These are phyloP conservation scores for Pelagophyceae sp. DNA, from an alignment of 352 stramenopile species.

Conservation along the genomic window DNA sequence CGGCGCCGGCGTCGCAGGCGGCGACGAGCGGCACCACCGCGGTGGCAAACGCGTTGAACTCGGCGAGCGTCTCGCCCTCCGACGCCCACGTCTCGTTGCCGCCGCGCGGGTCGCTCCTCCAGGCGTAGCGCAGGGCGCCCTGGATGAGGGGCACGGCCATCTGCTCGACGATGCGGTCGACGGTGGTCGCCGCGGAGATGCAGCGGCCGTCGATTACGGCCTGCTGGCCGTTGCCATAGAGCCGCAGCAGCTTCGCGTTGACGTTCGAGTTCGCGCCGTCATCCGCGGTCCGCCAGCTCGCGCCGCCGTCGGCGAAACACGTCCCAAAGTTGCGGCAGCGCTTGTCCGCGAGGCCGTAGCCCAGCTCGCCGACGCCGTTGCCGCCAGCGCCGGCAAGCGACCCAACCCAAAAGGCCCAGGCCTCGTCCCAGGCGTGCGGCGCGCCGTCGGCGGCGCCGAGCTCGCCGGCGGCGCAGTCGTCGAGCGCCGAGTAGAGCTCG, in stretches of 20 bases:
- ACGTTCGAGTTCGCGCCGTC: conserved; percentile 49
- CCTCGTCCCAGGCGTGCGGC: no score
- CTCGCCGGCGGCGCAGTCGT: conserved; percentile 8
- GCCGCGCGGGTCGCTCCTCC: neutral
- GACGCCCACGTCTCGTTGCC: neutral
- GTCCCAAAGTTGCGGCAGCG: conserved; percentile 46
- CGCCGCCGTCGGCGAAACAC: conserved; percentile 35
- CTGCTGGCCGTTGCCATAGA: conserved; percentile 16
- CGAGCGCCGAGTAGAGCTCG: conserved; percentile 14
- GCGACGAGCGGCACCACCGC: conserved; percentile 45
- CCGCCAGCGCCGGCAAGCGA: conserved; percentile 43
- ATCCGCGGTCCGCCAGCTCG: conserved; percentile 34
- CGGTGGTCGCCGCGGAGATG: conserved; percentile 27
- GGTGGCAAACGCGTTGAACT: conserved; percentile 46
- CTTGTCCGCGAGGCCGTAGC: no score
- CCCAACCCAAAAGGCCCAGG: conserved; percentile 47
- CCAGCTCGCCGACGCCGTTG: no score
- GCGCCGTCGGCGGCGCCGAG: conserved; percentile 29
- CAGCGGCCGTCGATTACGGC: conserved; percentile 37
- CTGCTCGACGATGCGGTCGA: conserved; percentile 38
- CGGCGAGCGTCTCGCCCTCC: conserved; percentile 34
- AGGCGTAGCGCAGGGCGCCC: conserved; percentile 47
- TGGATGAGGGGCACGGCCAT: conserved; percentile 55
- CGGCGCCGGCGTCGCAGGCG: conserved; percentile 33
- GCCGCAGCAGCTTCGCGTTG: no score